Percentiles rank a stretch among this genome's conserved stretches.
Conservation (phyloP, 2,329 filamentous ascomycete genomes). For the Microsporum audouinii region DNA sequence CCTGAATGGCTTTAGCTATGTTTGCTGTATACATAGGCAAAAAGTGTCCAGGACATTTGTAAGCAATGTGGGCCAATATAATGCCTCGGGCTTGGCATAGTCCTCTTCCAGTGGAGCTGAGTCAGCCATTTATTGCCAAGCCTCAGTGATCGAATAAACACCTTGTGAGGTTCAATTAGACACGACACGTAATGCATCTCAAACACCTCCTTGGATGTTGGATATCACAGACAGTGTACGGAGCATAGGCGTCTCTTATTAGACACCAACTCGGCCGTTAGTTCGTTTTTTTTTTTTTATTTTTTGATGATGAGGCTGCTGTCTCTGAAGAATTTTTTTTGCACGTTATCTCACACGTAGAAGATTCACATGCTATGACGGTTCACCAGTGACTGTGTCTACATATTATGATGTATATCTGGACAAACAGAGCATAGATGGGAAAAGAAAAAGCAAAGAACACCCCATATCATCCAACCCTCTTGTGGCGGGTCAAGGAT, state of each 20-base stretch:
- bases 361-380: not conserved
- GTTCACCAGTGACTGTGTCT: not conserved
- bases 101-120: not conserved
- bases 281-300: not conserved
- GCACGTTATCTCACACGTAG: not conserved
- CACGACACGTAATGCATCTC: slow-evolving; percentile 1
- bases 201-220: not conserved
- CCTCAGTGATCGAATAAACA: not conserved
- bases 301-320: not conserved
- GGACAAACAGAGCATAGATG: not conserved
- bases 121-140: not conserved
- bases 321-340: not conserved
- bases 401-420: too few species aligned
- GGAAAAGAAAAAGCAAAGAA: not conserved
- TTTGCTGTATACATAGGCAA: not conserved
- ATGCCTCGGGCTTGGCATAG: not conserved
- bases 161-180: not conserved
- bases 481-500: not conserved
- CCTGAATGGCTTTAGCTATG: not conserved
- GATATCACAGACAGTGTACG: not conserved
- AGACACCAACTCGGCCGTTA: not conserved
- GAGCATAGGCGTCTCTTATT: not conserved
- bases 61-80: not conserved
- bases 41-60: not conserved
- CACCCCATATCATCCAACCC: not conserved